Base-by-base conservation (phyloP, 139 green algal species). In the Gonium pectorale region DNA sequence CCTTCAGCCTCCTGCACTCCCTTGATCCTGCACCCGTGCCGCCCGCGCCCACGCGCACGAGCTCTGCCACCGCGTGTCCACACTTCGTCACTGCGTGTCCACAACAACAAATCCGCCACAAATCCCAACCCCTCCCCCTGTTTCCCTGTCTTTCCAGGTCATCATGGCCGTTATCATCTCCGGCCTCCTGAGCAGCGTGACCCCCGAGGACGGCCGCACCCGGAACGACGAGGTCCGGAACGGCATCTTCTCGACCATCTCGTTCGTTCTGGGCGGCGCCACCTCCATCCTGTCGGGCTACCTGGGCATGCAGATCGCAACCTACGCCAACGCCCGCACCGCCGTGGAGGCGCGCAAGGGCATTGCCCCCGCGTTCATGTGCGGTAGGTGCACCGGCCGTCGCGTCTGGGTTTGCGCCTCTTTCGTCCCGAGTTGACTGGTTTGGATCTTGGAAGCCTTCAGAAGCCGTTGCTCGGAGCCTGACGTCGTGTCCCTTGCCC, bases 291-390 rank as follows among this genome's bases (percentile, higher is more conserved):
- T 98, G 11, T 98, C 93, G 19, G 97, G 97, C 44, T 99, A 96
- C 90, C 88, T 99, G 38, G 95, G 97, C 88, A 99, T 99, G 97
- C 95, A 92, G 86, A 99, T 99, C 67, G 97, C 97, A 54, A 99
- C 96, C 2, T 99, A 98, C 75, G 97, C 97, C 83, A 99, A 99
- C 84, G 97, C 96, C 21, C 89, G 97, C 26, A 98, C 95, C 7
- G 92, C 97, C 3, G 84, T 99, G n/a, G 94, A 99, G 91, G 97
- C 97, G 17, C 92, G 96, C 83, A 98, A 98, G 92, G 96, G 97
- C 74, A 96, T 99, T 72, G 95, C 94, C 35, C 93, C 94, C 43
- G 97, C 96, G 7, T 99, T 99, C 91, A 96, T 98, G 95, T 92
- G 89, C 64, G 93, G 90, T 95, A 86, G 59, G 89, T 74, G 26